Evolutionary conservation across 371 early-diverging fungal species (phyloP), one percentile per base, ranked within the genome.

Genomic region (Rhizopus stolonifer): DNA sequence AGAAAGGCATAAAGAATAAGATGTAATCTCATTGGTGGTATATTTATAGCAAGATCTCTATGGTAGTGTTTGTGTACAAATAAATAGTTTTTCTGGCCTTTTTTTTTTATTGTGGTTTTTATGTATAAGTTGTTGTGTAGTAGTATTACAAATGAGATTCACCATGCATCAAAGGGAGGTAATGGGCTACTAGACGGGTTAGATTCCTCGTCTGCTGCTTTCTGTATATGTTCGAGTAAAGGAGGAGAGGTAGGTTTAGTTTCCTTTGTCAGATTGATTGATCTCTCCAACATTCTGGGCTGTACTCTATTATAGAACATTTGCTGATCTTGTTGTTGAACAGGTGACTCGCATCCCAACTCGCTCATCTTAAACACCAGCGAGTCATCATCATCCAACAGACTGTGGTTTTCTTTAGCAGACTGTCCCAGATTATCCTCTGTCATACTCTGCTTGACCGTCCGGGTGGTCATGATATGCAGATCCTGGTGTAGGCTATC

Each of bases 361-460:
- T 79, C 79, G 39, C 79, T 79, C 79, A 79, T 79, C 25, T 69
- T 70, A 36, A 79, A 79, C 17, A 79, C 69, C 39, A 75, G 65
- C 7, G 79, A 79, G 49, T 79, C 79, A 47, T 78, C 79, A 49
- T 79, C 79, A 56, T 79, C 79, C 48, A 74, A 40, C 18, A 65
- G 8, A 8, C 22, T 21, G 42, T 42, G 21, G 42, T 42, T 15
- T 21, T 42, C 21, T 19, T 21, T 2, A 15, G 13, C 14, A 38
- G n/a, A n/a, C 18, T 42, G 21, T 3, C 21, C 42, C 13, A 42
- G 22, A 15, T 21, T 2, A 13, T 19, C 15, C 19, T 7, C 21
- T n/a, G n/a, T n/a, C n/a, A n/a, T n/a, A 1, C 21, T 42, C 21
- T 42, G 10, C 2, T 18, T 42, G 7, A 13, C 7, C 8, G 42